phyloP scores from a whole-genome alignment of 495 filamentous ascomycete species.

The Aspergillus steynii region DNA sequence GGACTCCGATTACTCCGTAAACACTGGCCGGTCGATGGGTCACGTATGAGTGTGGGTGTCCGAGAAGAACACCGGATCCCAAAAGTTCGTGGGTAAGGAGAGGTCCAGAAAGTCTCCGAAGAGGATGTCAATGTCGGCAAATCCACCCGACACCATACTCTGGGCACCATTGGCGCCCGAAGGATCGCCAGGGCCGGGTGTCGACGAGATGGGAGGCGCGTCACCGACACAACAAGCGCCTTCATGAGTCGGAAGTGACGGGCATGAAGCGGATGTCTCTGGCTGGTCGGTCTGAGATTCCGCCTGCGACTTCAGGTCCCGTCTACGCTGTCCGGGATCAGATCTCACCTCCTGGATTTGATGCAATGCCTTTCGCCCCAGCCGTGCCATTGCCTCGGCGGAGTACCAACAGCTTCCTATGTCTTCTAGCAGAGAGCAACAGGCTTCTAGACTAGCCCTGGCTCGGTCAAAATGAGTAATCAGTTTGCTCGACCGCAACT shows the following conservation, averaged over 20 bases:
- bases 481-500: conserved; percentile 65
- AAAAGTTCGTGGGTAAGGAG: conserved; percentile 43
- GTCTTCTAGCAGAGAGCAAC: conserved; percentile 55
- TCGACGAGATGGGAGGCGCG: neutral
- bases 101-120: conserved; percentile 45
- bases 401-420: conserved; percentile 62
- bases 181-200: conserved; percentile 1
- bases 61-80: conserved; percentile 41
- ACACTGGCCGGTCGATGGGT: neutral
- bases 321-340: neutral
- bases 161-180: conserved; percentile 14
- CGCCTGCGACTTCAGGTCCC: neutral
- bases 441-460: conserved; percentile 58
- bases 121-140: conserved; percentile 42
- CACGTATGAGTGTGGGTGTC: conserved; percentile 7
- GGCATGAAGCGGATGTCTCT: neutral
- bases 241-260: neutral
- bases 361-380: conserved; percentile 46
- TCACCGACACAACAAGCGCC: neutral
- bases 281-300: neutral
- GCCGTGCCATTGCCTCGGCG: conserved; percentile 60
- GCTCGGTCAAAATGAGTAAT: conserved; percentile 64
- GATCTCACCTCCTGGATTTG: conserved; percentile 27
- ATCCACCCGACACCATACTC: conserved; percentile 15
- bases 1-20: neutral